Evolutionary conservation across 1,284 basidiomycete genomes (phyloP), one percentile per base, ranked within the genome.

Genomic region (Heimioporus retisporus): DNA sequence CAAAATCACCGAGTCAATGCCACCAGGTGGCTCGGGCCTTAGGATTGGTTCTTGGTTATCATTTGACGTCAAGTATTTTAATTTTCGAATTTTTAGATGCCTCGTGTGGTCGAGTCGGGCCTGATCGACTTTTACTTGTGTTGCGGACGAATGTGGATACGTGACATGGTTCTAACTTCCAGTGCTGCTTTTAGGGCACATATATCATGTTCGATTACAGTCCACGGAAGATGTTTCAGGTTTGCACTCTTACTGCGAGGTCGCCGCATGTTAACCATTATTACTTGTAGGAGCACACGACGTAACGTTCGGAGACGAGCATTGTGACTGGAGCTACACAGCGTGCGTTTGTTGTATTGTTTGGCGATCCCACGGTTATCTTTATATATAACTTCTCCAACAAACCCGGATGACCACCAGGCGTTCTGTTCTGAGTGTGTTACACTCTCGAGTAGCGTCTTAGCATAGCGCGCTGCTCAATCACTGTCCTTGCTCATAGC

Each of bases 301-400:
- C 3, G 23, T 28, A 43, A 59, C 68, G 16, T 5, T 42, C 13
- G 59, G 69, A n/a, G 31, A 69, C 19, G 44, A 59, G 10, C 59
- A 72, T 19, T 74, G 65, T 46, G 71, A 73, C 60, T 74, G 71
- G 71, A 50, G 54, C 19, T 72, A 73, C 21, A 44, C 4, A 71
- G 71, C 4, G 72, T 73, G 31, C 21, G 65, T 61, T 50, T 53
- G 3, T 55, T 16, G 14, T 3, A 10, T 4, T 4, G 15, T 31
- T 7, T 15, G 14, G n/a, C 46, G 25, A 19, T 40, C 35, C 35
- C 35, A 40, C 35, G 10, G 35, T 40, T 40, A 13, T 40, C 11
- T 13, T 2, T 40, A 40, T 40, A 40, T 40, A 11, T 13, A 11
- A 35, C 35, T 71, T 5, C 72, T 73, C 2, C 71, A 74, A 63